These are phyloP conservation scores for Vitis hybrid DNA, from an alignment of 177 flowering plant species.

Conservation along the genomic window DNA sequence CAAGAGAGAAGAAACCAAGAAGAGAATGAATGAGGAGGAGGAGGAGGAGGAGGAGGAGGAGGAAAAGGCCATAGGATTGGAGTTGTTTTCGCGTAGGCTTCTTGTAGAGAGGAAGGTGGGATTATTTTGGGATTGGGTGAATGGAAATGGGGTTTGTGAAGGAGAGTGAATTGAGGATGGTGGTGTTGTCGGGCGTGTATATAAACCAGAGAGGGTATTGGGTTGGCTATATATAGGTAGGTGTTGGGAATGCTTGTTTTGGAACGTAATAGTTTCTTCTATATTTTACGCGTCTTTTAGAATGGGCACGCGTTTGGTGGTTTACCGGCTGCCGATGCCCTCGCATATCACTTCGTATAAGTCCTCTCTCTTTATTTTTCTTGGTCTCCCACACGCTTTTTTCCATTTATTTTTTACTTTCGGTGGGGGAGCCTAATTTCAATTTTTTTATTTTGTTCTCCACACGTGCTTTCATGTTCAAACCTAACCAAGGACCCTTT, in stretches of 20 bases:
- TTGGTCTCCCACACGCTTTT: no score
- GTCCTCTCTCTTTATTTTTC: neutral
- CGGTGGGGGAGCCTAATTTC: no score
- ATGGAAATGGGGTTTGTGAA: neutral
- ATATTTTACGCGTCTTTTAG: neutral
- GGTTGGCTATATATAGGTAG: constrained; percentile 3
- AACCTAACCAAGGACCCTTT: no score
- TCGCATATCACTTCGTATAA: neutral
- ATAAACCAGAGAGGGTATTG: neutral
- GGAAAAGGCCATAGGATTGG: constrained; percentile 33
- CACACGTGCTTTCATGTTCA: no score
- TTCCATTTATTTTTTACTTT: no score
- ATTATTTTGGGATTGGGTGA: no score
- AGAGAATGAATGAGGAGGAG: constrained; percentile 26
- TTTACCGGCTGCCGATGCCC: neutral
- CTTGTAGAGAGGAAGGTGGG: neutral
- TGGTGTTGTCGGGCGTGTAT: no score
- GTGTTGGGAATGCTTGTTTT: neutral
- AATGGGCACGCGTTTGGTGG: neutral
- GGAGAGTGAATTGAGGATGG: neutral
- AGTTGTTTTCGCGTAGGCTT: neutral
- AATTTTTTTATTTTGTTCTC: no score
- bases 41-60: constrained; percentile 21
- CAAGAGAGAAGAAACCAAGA: constrained; percentile 40
- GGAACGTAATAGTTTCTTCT: neutral